phyloP scores from a whole-genome alignment of 495 filamentous ascomycete species.

The Thermothielavioides terrestris region DNA sequence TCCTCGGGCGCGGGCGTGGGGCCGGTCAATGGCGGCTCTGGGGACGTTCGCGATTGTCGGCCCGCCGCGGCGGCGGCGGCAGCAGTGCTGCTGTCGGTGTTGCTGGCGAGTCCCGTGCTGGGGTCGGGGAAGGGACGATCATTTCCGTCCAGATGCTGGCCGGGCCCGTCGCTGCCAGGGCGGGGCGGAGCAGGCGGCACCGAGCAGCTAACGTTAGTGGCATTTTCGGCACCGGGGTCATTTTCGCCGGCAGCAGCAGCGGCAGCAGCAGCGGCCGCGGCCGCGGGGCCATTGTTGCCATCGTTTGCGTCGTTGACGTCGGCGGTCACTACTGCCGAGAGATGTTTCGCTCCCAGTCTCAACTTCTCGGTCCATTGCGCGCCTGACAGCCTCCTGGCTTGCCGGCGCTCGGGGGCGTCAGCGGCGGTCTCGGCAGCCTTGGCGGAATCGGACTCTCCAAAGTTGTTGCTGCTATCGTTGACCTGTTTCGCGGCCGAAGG shows the following conservation, averaged over 20 bases:
- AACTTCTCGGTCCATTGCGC: not conserved
- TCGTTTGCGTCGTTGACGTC: not conserved
- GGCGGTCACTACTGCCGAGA: not conserved
- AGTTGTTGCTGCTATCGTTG: slow-evolving; percentile 8
- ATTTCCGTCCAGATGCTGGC: slow-evolving; percentile 8
- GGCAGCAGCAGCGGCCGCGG: not conserved
- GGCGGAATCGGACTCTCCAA: slow-evolving; percentile 4
- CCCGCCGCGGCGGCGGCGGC: too few species aligned
- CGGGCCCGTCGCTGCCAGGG: not conserved
- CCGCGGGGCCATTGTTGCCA: not conserved
- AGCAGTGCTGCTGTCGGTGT: slow-evolving; percentile 13
- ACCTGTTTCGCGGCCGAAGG: slow-evolving; percentile 16
- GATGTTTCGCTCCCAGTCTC: not conserved
- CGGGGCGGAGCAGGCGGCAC: not conserved
- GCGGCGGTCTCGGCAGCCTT: not conserved
- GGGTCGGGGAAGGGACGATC: slow-evolving; percentile 12
- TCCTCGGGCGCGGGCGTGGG: not conserved
- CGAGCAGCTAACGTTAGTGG: slow-evolving; percentile 10
- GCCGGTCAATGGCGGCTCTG: not conserved
- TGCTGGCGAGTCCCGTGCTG: slow-evolving; percentile 12
- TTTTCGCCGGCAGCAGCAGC: not conserved
- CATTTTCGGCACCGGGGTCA: slow-evolving; percentile 5
- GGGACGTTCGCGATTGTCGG: not conserved
- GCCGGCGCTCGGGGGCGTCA: not conserved
- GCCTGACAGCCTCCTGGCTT: not conserved